phyloP scores from a whole-genome alignment of 257 asterid species.

The Scutellaria baicalensis region DNA sequence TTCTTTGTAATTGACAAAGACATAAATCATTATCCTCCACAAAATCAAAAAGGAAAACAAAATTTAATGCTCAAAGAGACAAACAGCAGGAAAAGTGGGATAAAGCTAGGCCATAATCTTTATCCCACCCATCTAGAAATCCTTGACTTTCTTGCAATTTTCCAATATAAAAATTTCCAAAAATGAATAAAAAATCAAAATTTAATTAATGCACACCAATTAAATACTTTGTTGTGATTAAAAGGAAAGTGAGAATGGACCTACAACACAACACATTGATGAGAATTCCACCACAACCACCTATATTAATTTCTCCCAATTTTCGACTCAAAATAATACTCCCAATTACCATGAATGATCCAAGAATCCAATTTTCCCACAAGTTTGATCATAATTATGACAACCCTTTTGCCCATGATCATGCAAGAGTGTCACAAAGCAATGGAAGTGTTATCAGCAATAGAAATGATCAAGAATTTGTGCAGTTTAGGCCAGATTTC shows the following conservation, averaged over 20 bases:
- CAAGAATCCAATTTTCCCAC: slow-evolving; percentile 16
- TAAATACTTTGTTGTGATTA: slow-evolving; percentile 16
- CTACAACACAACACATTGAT: slow-evolving; percentile 19
- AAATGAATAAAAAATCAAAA: not conserved
- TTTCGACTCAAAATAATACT: slow-evolving; percentile 9
- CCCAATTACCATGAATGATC: slow-evolving; percentile 40
- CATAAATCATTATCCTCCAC: slow-evolving; percentile 17
- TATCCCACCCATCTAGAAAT: slow-evolving; percentile 44
- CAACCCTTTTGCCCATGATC: slow-evolving; percentile 2
- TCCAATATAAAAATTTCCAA: not conserved
- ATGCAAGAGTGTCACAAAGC: slow-evolving; percentile 10
- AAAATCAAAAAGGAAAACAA: not conserved
- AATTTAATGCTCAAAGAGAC: slow-evolving; percentile 17
- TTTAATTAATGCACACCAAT: not conserved
- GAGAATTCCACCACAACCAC: slow-evolving; percentile 27
- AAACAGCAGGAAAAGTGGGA: slow-evolving; percentile 22
- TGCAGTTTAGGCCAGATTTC: slow-evolving; percentile 32
- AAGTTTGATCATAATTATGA: not conserved
- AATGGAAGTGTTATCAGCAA: not conserved
- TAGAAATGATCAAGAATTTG: slow-evolving; percentile 12
- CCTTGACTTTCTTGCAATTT: slow-evolving; percentile 33
- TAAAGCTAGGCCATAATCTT: slow-evolving; percentile 2
- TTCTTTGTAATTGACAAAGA: no score
- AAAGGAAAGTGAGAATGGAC: slow-evolving; percentile 24
- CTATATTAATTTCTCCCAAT: not conserved